Percentiles rank a stretch among this genome's conserved stretches.
Evolutionary conservation across 257 asterid species (phyloP).

Genomic region (Solanum gracilifrons): DNA sequence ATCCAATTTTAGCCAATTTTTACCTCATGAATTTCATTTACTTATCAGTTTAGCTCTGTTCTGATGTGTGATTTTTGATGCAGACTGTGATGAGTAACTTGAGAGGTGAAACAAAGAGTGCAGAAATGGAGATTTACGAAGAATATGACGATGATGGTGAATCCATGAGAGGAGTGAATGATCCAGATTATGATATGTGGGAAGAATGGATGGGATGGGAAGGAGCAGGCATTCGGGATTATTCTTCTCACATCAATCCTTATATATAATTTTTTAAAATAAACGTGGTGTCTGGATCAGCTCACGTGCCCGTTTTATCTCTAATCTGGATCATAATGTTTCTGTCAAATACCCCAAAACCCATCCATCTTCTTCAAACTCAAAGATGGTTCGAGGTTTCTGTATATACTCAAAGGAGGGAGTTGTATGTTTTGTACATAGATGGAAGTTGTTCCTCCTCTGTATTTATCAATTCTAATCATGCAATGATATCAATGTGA

Average conservation of each 20-base stretch:
- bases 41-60: neutral
- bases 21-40: neutral
- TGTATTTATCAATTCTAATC: neutral
- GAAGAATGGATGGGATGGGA: slow-evolving; percentile 99
- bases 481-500: neutral
- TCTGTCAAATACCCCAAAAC: neutral
- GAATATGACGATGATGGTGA: slow-evolving; percentile 14
- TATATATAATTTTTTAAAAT: neutral
- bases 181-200: slow-evolving; percentile 47
- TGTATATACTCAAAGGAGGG: neutral
- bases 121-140: slow-evolving; percentile 8
- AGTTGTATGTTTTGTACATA: neutral
- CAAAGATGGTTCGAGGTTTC: neutral
- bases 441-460: neutral
- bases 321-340: neutral
- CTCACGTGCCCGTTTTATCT: neutral
- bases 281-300: neutral
- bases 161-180: neutral
- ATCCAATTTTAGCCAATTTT: neutral
- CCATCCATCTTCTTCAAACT: neutral
- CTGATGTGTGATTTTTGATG: neutral
- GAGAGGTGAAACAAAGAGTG: slow-evolving; percentile 28
- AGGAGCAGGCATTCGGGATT: slow-evolving; percentile 89
- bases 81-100: slow-evolving; percentile 70
- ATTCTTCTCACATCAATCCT: slow-evolving; percentile 66